Evolutionary conservation across 2,329 filamentous ascomycete species (phyloP).

Genomic region (Lachnellula cervina): DNA sequence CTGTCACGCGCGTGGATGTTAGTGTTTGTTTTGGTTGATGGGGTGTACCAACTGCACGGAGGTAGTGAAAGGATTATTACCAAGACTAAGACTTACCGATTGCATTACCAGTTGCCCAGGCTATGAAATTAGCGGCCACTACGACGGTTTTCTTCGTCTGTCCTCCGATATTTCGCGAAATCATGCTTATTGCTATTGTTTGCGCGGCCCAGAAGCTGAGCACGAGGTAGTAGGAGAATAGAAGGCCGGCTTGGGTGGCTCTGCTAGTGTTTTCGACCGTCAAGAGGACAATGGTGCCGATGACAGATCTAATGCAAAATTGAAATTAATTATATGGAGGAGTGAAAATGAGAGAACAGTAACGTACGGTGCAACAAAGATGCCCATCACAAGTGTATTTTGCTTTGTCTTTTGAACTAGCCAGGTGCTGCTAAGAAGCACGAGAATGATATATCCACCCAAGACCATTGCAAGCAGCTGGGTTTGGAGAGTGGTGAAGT

Average conservation of each 20-base stretch:
- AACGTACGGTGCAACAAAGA: conserved; percentile 57
- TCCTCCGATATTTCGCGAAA: conserved; percentile 47
- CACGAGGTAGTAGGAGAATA: conserved; percentile 72
- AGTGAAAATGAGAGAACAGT: background rate
- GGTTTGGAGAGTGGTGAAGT: conserved; percentile 61
- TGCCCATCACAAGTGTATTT: conserved; percentile 61
- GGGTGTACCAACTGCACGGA: too few relatives aligned
- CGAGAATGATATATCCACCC: conserved; percentile 67
- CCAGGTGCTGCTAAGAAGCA: conserved; percentile 62
- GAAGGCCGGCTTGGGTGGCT: conserved; percentile 58
- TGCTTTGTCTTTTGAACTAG: conserved; percentile 65
- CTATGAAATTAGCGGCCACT: conserved; percentile 43
- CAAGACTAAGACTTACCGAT: conserved; percentile 44
- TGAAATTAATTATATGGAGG: background rate
- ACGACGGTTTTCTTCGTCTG: conserved; percentile 49
- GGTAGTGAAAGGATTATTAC: too few relatives aligned
- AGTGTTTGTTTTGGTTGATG: background rate
- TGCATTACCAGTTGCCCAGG: conserved; percentile 50
- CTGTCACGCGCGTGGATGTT: background rate
- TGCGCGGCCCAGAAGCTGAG: conserved; percentile 74
- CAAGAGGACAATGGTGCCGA: conserved; percentile 69
- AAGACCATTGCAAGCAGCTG: conserved; percentile 72
- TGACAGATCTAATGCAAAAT: conserved; percentile 59
- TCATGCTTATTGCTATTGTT: conserved; percentile 60
- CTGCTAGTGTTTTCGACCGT: conserved; percentile 55